Base-by-base conservation (phyloP, 345 rosid species). In the Moricandia moricandioides region DNA sequence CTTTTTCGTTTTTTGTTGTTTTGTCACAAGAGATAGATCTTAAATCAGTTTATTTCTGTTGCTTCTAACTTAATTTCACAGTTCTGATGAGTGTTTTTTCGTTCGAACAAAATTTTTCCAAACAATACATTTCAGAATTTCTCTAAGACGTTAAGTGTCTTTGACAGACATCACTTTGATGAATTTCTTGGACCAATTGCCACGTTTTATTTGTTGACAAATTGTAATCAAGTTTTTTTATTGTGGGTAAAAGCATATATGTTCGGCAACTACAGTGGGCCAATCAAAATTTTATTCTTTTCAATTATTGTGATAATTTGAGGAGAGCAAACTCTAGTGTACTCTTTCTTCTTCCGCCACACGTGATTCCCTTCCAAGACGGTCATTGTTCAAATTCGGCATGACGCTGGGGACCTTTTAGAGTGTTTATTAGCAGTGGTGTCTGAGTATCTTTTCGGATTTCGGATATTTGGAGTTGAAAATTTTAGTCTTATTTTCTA, bases 301-400 rank as follows among this genome's bases (percentile, higher is more conserved):
- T 33, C 55, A 69, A 27, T 58, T 10, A 58, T 29, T 40, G 45
- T 10, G 33, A 18, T 45, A 33, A 33, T 31, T 13, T 13, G 35
- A 72, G 17, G 54, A 9, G 11, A 51, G 49, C 2, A 31, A 30
- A 21, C 2, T 7, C 69, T 52, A 26, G 37, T 33, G 37, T 33
- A 33, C 30, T 10, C 54, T 62, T 24, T 21, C 34, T 26, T 5
- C 63, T 16, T 37, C 64, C 43, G 54, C 77, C 68, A 61, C 78
- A 65, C 59, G 71, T 74, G 71, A 74, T 18, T 56, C 58, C 58
- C 57, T 7, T 64, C 47, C 39, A 73, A 65, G 77, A 65, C 62
- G 76, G 70, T 70, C 62, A 10, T 18, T 8, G 14, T 73, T 73
- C 60, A 43, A 29, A 18, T 31, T 65, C 65, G 78, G 59, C 70